Conservation (phyloP, 2,329 filamentous ascomycete species). For the Onygenales sp. region DNA sequence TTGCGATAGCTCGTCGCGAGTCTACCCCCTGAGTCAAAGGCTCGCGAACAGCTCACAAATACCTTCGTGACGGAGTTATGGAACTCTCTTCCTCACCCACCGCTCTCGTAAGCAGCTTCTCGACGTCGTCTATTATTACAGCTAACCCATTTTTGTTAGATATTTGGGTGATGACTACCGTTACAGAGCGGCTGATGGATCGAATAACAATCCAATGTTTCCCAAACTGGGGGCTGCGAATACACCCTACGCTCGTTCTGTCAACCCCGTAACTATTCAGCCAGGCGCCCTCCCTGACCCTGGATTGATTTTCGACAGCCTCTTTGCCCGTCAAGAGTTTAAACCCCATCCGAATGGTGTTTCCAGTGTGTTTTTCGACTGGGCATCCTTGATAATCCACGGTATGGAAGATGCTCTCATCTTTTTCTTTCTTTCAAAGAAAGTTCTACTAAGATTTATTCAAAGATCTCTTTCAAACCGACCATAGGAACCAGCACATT, state of each 20-base stretch:
- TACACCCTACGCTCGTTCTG: slow-evolving; percentile 18
- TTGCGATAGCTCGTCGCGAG: slow-evolving; percentile 49
- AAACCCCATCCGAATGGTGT: slow-evolving; percentile 35
- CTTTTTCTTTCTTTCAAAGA: not conserved
- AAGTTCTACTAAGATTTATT: not conserved
- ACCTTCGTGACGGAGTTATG: slow-evolving; percentile 60
- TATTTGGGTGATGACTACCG: slow-evolving; percentile 23
- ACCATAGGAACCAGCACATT: slow-evolving; percentile 24
- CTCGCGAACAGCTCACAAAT: slow-evolving; percentile 55
- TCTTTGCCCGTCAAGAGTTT: slow-evolving; percentile 38
- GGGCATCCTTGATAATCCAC: slow-evolving; percentile 45
- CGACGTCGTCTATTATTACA: slow-evolving; percentile 15
- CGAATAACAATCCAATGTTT: slow-evolving; percentile 14
- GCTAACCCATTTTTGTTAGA: slow-evolving; percentile 19
- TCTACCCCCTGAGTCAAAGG: slow-evolving; percentile 53
- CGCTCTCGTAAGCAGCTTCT: slow-evolving; percentile 47
- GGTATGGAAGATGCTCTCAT: slow-evolving; percentile 15
- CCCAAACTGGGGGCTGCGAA: slow-evolving; percentile 20
- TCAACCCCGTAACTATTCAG: slow-evolving; percentile 11
- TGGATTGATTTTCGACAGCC: slow-evolving; percentile 23
- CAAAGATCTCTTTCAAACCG: slow-evolving; percentile 36
- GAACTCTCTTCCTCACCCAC: slow-evolving; percentile 63
- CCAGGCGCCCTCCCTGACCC: slow-evolving; percentile 17
- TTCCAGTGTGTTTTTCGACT: slow-evolving; percentile 40
- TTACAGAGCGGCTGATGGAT: slow-evolving; percentile 24